phyloP scores from a whole-genome alignment of 2,329 filamentous ascomycete genomes.

The Onygena corvina region DNA sequence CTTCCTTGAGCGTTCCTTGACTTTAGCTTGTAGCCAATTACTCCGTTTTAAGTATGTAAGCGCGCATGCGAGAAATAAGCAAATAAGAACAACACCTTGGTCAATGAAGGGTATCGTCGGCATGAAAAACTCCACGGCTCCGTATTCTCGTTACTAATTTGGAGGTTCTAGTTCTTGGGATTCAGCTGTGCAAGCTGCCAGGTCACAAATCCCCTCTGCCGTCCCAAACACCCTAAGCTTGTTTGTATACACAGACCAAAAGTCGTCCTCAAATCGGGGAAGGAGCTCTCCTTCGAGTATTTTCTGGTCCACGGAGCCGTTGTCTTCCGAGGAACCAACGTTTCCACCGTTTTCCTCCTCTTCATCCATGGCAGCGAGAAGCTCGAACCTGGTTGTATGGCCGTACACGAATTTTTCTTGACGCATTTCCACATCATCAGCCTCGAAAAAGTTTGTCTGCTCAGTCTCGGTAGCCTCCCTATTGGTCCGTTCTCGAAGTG shows the following conservation, averaged over 20 bases:
- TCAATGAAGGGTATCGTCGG: conserved; percentile 2
- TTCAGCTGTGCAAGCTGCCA: conserved; percentile 9
- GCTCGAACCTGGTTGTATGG: conserved; percentile 23
- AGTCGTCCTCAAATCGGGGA: conserved; percentile 40
- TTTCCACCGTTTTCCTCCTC: background rate
- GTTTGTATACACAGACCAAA: conserved; percentile 50
- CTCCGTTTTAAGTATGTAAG: background rate
- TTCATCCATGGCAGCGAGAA: conserved; percentile 17
- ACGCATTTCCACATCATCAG: background rate
- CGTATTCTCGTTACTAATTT: background rate
- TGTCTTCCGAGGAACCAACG: background rate
- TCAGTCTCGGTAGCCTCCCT: background rate
- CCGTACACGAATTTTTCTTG: conserved; percentile 17
- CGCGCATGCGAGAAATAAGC: background rate
- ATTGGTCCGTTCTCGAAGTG: background rate
- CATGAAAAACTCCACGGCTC: too few species aligned
- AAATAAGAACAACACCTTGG: background rate
- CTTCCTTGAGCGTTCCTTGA: too few species aligned
- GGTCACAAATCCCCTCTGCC: conserved; percentile 37
- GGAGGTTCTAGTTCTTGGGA: background rate
- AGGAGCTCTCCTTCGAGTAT: conserved; percentile 35
- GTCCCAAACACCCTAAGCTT: conserved; percentile 50
- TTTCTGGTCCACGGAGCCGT: conserved; percentile 12
- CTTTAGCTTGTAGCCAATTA: too few species aligned
- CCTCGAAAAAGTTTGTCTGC: background rate